Evolutionary conservation across 495 filamentous ascomycete genomes (phyloP).

Genomic region (Neurospora sp.): DNA sequence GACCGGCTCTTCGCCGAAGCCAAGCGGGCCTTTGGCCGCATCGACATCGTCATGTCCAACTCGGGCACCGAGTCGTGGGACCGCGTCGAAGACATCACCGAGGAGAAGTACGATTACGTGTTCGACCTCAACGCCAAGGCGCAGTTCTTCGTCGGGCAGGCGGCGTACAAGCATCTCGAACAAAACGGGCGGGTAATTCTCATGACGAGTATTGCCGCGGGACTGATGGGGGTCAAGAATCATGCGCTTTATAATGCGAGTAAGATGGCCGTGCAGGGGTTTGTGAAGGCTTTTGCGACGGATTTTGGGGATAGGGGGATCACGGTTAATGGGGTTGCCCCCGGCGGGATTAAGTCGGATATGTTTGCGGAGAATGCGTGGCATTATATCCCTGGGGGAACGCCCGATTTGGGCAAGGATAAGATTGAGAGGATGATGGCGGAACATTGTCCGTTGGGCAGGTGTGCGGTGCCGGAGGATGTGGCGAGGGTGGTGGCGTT

Average conservation of each 20-base stretch:
- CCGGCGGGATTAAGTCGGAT: constrained; percentile 69
- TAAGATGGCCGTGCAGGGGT: constrained; percentile 73
- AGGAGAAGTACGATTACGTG: constrained; percentile 65
- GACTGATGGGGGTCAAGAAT: constrained; percentile 50
- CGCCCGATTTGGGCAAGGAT: constrained; percentile 14
- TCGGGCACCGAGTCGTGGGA: constrained; percentile 54
- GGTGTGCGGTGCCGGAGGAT: constrained; percentile 43
- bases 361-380: constrained; percentile 62
- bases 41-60: constrained; percentile 71
- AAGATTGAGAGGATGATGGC: constrained; percentile 28
- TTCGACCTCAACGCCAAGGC: constrained; percentile 68
- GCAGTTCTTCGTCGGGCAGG: constrained; percentile 77
- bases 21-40: constrained; percentile 52
- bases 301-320: constrained; percentile 65
- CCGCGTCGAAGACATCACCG: constrained; percentile 57
- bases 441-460: constrained; percentile 24
- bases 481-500: constrained; percentile 49
- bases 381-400: constrained; percentile 48
- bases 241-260: constrained; percentile 67
- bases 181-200: constrained; percentile 59
- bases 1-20: constrained; percentile 50
- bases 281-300: constrained; percentile 61
- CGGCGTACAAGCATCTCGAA: constrained; percentile 60
- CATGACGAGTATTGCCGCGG: constrained; percentile 45
- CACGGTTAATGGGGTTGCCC: constrained; percentile 68